Conservation (phyloP, 2,329 filamentous ascomycete species). For the Pseudocercospora cruenta region DNA sequence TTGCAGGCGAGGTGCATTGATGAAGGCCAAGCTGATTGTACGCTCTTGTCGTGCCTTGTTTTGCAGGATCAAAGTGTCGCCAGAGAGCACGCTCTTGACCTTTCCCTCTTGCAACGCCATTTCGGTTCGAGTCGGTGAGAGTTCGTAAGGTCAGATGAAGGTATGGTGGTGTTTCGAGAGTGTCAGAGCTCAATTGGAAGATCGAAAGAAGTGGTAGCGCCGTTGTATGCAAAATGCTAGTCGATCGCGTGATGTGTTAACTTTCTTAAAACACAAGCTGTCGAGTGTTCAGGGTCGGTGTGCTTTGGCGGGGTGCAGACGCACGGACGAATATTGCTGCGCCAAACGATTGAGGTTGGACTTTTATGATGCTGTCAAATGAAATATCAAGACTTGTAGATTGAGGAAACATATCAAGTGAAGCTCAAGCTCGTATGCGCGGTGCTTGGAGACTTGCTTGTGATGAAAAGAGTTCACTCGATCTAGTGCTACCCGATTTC, state of each 20-base stretch:
- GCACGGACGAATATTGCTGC: background rate
- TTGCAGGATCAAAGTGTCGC: constrained; percentile 85
- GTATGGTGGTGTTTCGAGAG: background rate
- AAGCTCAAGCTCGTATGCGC: background rate
- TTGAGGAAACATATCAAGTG: background rate
- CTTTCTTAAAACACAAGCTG: background rate
- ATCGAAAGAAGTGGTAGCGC: background rate
- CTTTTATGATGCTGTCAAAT: background rate
- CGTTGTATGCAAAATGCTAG: background rate
- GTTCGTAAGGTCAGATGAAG: background rate
- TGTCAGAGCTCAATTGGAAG: background rate
- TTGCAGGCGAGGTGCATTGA: constrained; percentile 73
- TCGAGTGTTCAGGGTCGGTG: background rate
- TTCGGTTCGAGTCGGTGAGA: constrained; percentile 14
- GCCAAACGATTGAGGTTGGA: no score
- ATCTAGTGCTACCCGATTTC: background rate
- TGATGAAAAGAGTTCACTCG: background rate
- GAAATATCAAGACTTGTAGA: background rate
- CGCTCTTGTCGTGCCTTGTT: constrained; percentile 84
- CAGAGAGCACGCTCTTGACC: constrained; percentile 92
- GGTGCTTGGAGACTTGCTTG: background rate
- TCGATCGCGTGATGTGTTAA: background rate
- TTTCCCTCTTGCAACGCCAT: constrained; percentile 63
- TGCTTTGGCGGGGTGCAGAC: background rate
- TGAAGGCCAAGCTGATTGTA: constrained; percentile 86